A percentile compares a stretch with the other conserved stretches of the same genome.
Evolutionary conservation across 306 rosid genomes (phyloP).

Genomic region (Quillaja saponaria): DNA sequence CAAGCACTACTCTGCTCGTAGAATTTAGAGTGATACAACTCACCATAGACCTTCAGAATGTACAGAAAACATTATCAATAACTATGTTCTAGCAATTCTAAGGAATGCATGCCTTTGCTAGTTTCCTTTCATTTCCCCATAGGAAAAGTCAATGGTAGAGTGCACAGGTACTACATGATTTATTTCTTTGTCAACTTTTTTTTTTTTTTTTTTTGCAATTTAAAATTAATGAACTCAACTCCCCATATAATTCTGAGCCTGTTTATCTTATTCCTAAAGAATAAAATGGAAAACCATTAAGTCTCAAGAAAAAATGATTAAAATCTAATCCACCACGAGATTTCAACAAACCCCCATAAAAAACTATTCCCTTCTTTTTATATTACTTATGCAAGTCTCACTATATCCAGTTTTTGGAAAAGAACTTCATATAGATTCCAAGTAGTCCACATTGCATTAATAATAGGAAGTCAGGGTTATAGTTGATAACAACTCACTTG

Average conservation of each 20-base stretch:
- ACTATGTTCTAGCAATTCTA: slow-evolving; percentile 16
- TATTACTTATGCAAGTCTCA: neutral
- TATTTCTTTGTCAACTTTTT: too few species aligned
- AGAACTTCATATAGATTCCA: slow-evolving; percentile 1
- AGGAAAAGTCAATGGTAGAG: neutral
- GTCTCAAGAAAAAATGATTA: slow-evolving; percentile 6
- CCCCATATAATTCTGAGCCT: slow-evolving; percentile 12
- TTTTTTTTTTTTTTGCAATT: too few species aligned
- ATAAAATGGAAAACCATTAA: too few species aligned
- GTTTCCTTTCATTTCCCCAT: slow-evolving; percentile 7
- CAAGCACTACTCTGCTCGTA: slow-evolving; percentile 84
- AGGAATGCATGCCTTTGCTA: slow-evolving; percentile 18
- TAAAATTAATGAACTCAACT: neutral
- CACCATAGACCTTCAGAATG: slow-evolving; percentile 83
- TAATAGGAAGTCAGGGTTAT: slow-evolving; percentile 4
- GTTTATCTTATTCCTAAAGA: neutral
- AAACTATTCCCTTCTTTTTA: neutral
- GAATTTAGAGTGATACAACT: slow-evolving; percentile 88
- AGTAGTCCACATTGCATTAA: neutral
- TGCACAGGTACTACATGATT: slow-evolving; percentile 9
- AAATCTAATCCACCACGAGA: slow-evolving; percentile 3
- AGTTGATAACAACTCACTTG: too few species aligned
- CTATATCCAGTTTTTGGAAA: slow-evolving; percentile 5
- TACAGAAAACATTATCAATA: slow-evolving; percentile 6
- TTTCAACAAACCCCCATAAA: slow-evolving; percentile 3